A percentile compares a stretch with the other conserved stretches of the same genome.
These are phyloP conservation scores for Phalaenopsis equestris DNA, from an alignment of 106 monocot species.

Conservation along the genomic window DNA sequence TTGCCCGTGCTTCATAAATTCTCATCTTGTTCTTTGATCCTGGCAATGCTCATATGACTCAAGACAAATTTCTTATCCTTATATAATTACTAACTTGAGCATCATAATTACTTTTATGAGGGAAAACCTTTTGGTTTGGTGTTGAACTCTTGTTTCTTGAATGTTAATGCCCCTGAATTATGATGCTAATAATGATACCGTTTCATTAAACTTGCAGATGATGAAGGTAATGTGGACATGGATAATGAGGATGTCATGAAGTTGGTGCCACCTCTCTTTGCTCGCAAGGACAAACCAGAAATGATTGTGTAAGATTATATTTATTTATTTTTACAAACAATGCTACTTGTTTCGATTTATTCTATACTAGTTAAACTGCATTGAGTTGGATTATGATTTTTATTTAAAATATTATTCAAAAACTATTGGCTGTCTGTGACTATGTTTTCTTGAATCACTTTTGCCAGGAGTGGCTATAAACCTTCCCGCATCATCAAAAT, in stretches of 20 bases:
- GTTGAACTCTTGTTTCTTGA: too few relatives aligned
- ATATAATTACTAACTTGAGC: too few relatives aligned
- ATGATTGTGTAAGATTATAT: constrained; percentile 61
- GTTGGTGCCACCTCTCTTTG: constrained; percentile 79
- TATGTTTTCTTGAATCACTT: neutral
- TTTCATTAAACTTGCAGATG: constrained; percentile 13
- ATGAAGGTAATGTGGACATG: constrained; percentile 21
- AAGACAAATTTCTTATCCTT: too few relatives aligned
- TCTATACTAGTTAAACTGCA: neutral
- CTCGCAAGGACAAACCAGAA: constrained; percentile 67
- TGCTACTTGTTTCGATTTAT: neutral
- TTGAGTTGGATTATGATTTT: neutral
- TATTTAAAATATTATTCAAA: neutral
- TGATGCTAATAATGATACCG: neutral
- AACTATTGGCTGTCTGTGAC: neutral
- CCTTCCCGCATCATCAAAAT: too few relatives aligned
- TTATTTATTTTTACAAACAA: neutral
- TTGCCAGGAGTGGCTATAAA: neutral
- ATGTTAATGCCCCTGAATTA: too few relatives aligned
- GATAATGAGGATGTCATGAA: constrained; percentile 66
- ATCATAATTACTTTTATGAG: too few relatives aligned
- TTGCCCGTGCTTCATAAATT: too few relatives aligned
- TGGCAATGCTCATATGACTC: too few relatives aligned
- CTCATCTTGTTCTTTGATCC: too few relatives aligned
- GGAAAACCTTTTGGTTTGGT: too few relatives aligned